Evolutionary conservation across 176 grass and related monocot genomes (phyloP).

Genomic region (Echinochloa phyllopogon): DNA sequence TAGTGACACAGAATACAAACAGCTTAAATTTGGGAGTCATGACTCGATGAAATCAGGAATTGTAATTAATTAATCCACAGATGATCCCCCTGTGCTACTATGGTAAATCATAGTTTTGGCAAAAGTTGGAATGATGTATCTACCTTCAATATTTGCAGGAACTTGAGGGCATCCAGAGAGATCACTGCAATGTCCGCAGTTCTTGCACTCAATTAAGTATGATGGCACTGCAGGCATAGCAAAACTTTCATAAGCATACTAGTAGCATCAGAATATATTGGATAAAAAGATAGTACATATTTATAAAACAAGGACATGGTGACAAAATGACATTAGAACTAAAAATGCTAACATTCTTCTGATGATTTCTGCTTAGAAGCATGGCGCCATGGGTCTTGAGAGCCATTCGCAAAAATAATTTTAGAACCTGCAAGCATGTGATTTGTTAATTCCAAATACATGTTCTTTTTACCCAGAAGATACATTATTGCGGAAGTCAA

Average conservation of each 20-base stretch:
- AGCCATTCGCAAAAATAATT: conserved; percentile 94
- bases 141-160: conserved; percentile 96
- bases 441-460: conserved; percentile 17
- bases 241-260: conserved; percentile 25
- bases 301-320: not conserved
- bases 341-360: conserved; percentile 61
- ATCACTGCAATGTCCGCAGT: conserved; percentile 92
- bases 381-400: conserved; percentile 96
- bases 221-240: conserved; percentile 79
- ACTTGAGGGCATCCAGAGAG: conserved; percentile 91
- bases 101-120: conserved; percentile 15
- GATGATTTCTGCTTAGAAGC: conserved; percentile 97
- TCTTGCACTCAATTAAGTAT: conserved; percentile 84
- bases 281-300: no score
- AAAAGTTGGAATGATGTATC: conserved; percentile 12
- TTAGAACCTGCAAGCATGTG: conserved; percentile 68
- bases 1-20: conserved; percentile 35
- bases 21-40: not conserved
- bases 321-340: not conserved
- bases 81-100: not conserved
- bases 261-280: not conserved
- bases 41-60: not conserved
- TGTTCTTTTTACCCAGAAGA: not conserved
- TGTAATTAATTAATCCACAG: not conserved
- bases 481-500: not conserved